These are phyloP conservation scores for Cicer judaicum DNA, from an alignment of 306 rosid genomes.

Conservation along the genomic window DNA sequence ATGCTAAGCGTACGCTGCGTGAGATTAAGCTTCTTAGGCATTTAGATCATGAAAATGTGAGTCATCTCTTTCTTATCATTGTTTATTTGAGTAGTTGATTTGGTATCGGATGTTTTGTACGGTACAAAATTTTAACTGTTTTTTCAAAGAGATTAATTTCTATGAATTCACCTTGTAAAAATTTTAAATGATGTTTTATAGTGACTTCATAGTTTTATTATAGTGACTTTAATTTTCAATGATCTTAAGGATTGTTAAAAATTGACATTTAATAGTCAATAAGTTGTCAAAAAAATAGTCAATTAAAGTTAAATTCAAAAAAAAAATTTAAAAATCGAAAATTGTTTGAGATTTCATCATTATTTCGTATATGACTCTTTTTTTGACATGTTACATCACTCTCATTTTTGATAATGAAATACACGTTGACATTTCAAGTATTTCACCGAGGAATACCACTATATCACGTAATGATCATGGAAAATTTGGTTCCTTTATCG, in stretches of 20 bases:
- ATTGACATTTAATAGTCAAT: neutral
- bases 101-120: neutral
- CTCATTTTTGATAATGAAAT: neutral
- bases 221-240: neutral
- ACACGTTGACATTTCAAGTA: neutral
- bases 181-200: too few species aligned
- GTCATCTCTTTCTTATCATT: conserved; percentile 11
- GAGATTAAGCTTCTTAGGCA: conserved; percentile 98
- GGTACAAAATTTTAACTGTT: neutral
- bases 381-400: neutral
- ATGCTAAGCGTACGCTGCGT: conserved; percentile 96
- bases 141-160: neutral
- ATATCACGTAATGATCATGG: neutral
- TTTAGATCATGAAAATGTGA: conserved; percentile 96
- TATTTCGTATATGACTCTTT: neutral
- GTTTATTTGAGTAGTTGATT: neutral
- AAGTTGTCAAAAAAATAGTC: neutral
- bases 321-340: neutral
- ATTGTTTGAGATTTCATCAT: neutral
- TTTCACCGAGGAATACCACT: neutral
- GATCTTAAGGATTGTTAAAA: neutral
- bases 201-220: too few species aligned
- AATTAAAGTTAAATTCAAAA: neutral
- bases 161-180: neutral
- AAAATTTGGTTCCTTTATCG: neutral